phyloP scores from a whole-genome alignment of 805 yeast genomes.

The Yamadazyma philogaea region DNA sequence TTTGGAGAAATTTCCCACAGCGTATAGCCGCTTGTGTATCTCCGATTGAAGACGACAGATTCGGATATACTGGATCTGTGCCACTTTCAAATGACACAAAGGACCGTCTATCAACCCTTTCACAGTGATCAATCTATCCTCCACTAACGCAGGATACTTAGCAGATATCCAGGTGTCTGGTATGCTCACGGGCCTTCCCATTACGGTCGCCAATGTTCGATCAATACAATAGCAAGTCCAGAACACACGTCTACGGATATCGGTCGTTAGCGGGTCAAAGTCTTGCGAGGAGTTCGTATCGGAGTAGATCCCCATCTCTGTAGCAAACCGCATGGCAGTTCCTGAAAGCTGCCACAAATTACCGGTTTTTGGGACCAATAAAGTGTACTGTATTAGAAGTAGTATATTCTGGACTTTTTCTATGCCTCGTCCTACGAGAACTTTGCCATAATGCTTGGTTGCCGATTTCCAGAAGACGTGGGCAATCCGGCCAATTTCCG shows the following conservation, averaged over 20 bases:
- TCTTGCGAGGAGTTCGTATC: slow-evolving; percentile 13
- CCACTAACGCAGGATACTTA: slow-evolving; percentile 12
- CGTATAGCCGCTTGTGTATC: slow-evolving; percentile 11
- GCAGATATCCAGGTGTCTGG: slow-evolving; percentile 15
- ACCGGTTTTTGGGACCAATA: slow-evolving; percentile 15
- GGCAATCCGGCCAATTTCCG: slow-evolving; percentile 15
- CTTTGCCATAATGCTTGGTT: slow-evolving; percentile 4
- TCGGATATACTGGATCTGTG: slow-evolving; percentile 12
- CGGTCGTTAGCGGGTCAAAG: slow-evolving; percentile 12
- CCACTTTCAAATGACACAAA: slow-evolving; percentile 13
- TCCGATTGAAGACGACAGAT: slow-evolving; percentile 14
- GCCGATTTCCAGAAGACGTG: slow-evolving; percentile 15
- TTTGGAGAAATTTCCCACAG: slow-evolving; percentile 3
- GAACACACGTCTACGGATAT: slow-evolving; percentile 12
- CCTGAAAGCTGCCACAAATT: slow-evolving; percentile 17
- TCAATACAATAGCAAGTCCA: slow-evolving; percentile 16
- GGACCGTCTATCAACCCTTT: slow-evolving; percentile 10
- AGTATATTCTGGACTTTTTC: slow-evolving; percentile 13
- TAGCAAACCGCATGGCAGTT: slow-evolving; percentile 14
- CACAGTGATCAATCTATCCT: slow-evolving; percentile 12
- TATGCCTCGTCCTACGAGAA: slow-evolving; percentile 11
- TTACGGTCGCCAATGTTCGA: slow-evolving; percentile 12
- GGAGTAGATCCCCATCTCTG: slow-evolving; percentile 15
- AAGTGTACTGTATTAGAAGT: slow-evolving; percentile 12
- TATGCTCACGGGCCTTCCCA: slow-evolving; percentile 14